A percentile compares a stretch with the other conserved stretches of the same genome.
phyloP scores from a whole-genome alignment of 164 flowering plant species.

The Liquidambar formosana region DNA sequence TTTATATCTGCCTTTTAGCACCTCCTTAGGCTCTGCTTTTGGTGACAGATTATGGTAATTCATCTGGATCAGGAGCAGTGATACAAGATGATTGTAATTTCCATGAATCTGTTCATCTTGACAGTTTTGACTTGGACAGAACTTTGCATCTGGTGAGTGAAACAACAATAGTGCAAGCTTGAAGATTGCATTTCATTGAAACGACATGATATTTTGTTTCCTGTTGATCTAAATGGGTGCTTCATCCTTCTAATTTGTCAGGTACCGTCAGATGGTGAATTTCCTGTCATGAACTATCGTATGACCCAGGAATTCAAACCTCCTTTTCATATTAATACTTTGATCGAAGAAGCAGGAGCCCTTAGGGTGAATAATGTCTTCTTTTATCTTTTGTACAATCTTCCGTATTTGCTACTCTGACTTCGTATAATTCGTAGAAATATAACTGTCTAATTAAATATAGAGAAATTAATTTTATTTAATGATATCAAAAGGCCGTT shows the following conservation, averaged over 20 bases:
- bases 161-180: constrained; percentile 5
- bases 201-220: not conserved
- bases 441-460: not conserved
- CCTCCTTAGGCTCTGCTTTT: not conserved
- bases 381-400: not conserved
- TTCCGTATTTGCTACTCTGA: too few species aligned
- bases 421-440: too few species aligned
- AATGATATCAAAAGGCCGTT: not conserved
- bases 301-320: constrained; percentile 97
- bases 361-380: constrained; percentile 51
- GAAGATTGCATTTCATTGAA: not conserved
- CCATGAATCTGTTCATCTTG: constrained; percentile 96
- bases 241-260: constrained; percentile 20
- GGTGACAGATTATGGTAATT: constrained; percentile 69
- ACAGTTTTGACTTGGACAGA: constrained; percentile 85
- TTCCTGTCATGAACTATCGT: constrained; percentile 96
- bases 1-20: too few species aligned
- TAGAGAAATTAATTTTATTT: not conserved
- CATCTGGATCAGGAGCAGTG: constrained; percentile 79
- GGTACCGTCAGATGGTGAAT: constrained; percentile 98
- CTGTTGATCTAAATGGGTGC: not conserved
- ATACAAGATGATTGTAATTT: constrained; percentile 94
- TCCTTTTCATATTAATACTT: constrained; percentile 78
- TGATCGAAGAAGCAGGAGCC: constrained; percentile 89
- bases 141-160: constrained; percentile 77